Evolutionary conservation across 768 basidiomycete genomes (phyloP).

Genomic region (Neoboletus subvelutipes): DNA sequence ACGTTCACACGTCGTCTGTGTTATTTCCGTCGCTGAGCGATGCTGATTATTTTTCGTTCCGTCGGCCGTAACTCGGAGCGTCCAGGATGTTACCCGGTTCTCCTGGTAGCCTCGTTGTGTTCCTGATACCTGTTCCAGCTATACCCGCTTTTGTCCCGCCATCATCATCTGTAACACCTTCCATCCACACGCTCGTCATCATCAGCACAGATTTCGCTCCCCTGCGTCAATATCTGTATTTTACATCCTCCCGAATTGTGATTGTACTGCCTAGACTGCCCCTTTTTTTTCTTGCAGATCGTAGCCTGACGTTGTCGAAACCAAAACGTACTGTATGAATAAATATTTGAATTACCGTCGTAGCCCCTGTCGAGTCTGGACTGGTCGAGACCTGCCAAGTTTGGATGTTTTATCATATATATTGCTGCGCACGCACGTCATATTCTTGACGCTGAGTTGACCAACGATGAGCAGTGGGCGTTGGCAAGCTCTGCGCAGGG

Average conservation of each 20-base stretch:
- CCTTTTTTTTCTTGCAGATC: conserved; percentile 4
- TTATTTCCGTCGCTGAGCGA: conserved; percentile 14
- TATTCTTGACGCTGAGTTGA: too few species aligned
- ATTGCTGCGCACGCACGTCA: too few species aligned
- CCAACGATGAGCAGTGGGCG: conserved; percentile 4
- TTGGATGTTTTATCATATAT: background rate
- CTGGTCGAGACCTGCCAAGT: background rate
- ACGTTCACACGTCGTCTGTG: conserved; percentile 15
- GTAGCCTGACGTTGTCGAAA: background rate
- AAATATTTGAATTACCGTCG: too few species aligned
- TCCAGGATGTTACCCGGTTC: conserved; percentile 16
- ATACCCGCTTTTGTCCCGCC: conserved; percentile 29
- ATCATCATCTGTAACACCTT: conserved; percentile 28
- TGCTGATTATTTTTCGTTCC: conserved; percentile 27
- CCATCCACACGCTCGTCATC: conserved; percentile 22
- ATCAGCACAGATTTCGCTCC: conserved; percentile 13
- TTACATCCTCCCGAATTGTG: conserved; percentile 6
- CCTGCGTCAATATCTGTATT: conserved; percentile 20
- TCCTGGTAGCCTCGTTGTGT: conserved; percentile 18
- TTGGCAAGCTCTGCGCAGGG: conserved; percentile 26
- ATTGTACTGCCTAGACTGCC: conserved; percentile 18
- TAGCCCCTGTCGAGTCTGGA: too few species aligned
- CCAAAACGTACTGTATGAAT: conserved; percentile 5
- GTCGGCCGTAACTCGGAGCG: conserved; percentile 14
- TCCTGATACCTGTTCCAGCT: conserved; percentile 33